These are phyloP conservation scores for Firmiana major DNA, from an alignment of 345 rosid genomes.

Conservation along the genomic window DNA sequence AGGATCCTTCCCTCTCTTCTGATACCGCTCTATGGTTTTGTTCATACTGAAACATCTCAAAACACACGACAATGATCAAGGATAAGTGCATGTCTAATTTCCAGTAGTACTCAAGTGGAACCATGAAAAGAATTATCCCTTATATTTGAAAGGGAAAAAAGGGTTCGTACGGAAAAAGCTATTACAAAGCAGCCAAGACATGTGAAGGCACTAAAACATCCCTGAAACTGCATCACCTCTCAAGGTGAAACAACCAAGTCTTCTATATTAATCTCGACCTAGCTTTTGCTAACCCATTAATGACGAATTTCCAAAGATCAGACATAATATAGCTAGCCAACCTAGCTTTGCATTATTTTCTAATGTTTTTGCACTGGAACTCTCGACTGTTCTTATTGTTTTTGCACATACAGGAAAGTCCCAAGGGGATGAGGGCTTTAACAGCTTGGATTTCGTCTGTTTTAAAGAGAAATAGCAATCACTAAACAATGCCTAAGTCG, in stretches of 20 bases:
- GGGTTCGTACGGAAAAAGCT: neutral
- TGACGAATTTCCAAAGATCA: neutral
- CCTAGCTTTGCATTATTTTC: too few relatives aligned
- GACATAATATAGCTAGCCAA: neutral
- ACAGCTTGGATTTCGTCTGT: neutral
- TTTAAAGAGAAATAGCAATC: neutral
- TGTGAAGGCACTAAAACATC: neutral
- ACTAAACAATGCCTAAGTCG: neutral
- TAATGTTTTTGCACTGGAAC: neutral
- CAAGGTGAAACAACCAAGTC: too few relatives aligned
- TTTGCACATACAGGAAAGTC: neutral
- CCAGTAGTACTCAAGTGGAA: neutral
- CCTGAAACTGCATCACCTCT: neutral
- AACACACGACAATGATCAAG: neutral
- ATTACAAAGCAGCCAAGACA: neutral
- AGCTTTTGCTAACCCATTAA: neutral
- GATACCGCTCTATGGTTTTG: slow-evolving; percentile 71
- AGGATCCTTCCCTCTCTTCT: slow-evolving; percentile 50
- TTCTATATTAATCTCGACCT: neutral
- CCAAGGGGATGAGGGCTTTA: neutral
- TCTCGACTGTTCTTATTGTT: too few relatives aligned
- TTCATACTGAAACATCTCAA: slow-evolving; percentile 38
- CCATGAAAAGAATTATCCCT: neutral
- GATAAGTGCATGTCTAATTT: neutral
- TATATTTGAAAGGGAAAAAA: neutral